Conservation (phyloP, 2,329 filamentous ascomycete genomes). For the Aspergillus candidus region DNA sequence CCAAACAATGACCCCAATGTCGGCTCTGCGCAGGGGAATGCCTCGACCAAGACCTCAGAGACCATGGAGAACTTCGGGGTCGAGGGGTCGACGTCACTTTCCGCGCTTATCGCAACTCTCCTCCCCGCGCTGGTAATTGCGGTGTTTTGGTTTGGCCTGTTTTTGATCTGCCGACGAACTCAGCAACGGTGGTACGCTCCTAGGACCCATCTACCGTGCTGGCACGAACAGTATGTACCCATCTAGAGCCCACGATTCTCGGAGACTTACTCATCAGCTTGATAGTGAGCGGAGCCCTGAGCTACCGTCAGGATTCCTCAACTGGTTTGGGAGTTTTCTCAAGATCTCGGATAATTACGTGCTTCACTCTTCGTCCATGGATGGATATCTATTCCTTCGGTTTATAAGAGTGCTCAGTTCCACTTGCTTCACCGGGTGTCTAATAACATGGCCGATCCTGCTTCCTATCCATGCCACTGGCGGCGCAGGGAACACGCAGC, state of each 20-base stretch:
- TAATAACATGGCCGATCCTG: slow-evolving; percentile 80
- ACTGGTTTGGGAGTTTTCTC: slow-evolving; percentile 51
- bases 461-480: slow-evolving; percentile 86
- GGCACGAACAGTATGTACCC: slow-evolving; percentile 34
- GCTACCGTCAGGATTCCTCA: slow-evolving; percentile 43
- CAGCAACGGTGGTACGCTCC: slow-evolving; percentile 44
- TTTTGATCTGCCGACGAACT: slow-evolving; percentile 42
- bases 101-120: slow-evolving; percentile 44
- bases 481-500: slow-evolving; percentile 57
- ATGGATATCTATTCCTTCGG: slow-evolving; percentile 86
- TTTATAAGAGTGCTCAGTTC: slow-evolving; percentile 73
- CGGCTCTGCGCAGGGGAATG: slow-evolving; percentile 36
- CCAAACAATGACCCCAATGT: slow-evolving; percentile 37
- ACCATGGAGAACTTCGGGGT: slow-evolving; percentile 25
- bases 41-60: slow-evolving; percentile 30
- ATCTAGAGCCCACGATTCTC: not conserved
- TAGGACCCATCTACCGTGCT: slow-evolving; percentile 37
- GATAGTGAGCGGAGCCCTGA: slow-evolving; percentile 44
- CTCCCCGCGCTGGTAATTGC: slow-evolving; percentile 43
- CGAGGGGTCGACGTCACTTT: slow-evolving; percentile 45
- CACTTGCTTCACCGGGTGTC: slow-evolving; percentile 73
- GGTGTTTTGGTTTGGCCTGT: slow-evolving; percentile 38
- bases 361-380: slow-evolving; percentile 85
- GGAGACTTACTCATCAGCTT: not conserved
- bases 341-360: slow-evolving; percentile 65